Base-by-base conservation (phyloP, 345 rosid genomes). In the Murraya paniculata region DNA sequence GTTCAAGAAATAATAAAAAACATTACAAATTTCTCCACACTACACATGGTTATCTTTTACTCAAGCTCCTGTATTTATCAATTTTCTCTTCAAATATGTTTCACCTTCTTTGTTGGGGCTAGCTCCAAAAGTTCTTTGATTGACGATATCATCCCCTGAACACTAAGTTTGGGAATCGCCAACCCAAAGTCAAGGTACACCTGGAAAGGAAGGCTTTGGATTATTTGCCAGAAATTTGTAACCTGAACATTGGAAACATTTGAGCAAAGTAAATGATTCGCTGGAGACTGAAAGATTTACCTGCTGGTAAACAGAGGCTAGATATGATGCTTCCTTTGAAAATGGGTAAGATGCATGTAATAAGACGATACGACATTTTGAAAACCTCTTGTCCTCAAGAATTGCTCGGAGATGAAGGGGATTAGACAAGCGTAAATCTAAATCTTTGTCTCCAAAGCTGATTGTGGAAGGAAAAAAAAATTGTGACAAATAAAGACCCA, bases 331-430 rank as follows among this genome's bases (percentile, higher is more conserved):
- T 86, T 95, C 99, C 85, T 81, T 91, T 75, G 97, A 94, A 87
- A 90, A 96, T 60, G 98, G 99, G 84, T 94, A 96, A 62, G 99
- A 89, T 60, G 98, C 95, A 88, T 96, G 99, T 76, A 96, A 87
- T 74, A 96, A 93, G 82, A 96, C 95, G 3, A 96, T 78, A 66
- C 90, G 93, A 55, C 86, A 89, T 64, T 85, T 85, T 31, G 87
- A 84, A 89, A 91, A 96, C 77, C 94, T 85, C 82, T 89, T 82
- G 82, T 96, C 97, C 77, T 96, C 97, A 9, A 96, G 93, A 74
- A 96, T 76, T 27, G 64, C 78, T 82, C 94, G 89, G 21, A 96
- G 92, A 85, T 91, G 91, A 81, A 96, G 95, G 21, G 98, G 99
- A 88, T 96, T 96, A 68, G 99, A 76, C 82, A 90, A 77, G 61